A percentile compares a stretch with the other conserved stretches of the same genome.
These are phyloP conservation scores for Huntiella abstrusa DNA, from an alignment of 2,329 filamentous ascomycete species.

Conservation along the genomic window DNA sequence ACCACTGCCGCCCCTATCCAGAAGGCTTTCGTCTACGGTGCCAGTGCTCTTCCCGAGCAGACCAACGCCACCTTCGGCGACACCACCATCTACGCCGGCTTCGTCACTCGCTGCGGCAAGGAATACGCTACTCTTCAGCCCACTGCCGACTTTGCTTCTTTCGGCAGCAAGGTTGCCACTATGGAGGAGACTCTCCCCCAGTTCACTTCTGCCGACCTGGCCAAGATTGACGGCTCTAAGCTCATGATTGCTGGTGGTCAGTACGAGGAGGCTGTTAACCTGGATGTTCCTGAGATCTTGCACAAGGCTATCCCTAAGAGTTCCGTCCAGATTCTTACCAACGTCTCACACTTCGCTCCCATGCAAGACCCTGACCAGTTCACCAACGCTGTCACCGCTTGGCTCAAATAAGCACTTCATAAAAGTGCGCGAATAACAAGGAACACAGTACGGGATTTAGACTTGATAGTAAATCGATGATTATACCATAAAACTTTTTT, in stretches of 20 bases:
- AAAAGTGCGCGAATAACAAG: not conserved
- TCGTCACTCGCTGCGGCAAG: slow-evolving; percentile 18
- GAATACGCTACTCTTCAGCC: slow-evolving; percentile 22
- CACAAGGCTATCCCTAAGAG: slow-evolving; percentile 21
- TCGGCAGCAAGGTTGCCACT: slow-evolving; percentile 20
- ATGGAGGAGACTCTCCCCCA: slow-evolving; percentile 21
- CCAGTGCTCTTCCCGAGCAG: slow-evolving; percentile 17
- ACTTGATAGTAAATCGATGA: not conserved
- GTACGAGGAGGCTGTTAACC: slow-evolving; percentile 23
- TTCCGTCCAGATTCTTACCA: slow-evolving; percentile 18
- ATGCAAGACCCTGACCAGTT: slow-evolving; percentile 22
- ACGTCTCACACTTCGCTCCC: slow-evolving; percentile 25
- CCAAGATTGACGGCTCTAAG: slow-evolving; percentile 16
- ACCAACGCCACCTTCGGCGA: slow-evolving; percentile 19
- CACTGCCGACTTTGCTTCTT: slow-evolving; percentile 19
- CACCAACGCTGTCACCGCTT: slow-evolving; percentile 17
- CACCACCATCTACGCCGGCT: slow-evolving; percentile 18
- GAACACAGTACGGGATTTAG: not conserved
- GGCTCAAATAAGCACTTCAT: slow-evolving; percentile 12
- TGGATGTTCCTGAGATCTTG: slow-evolving; percentile 19
- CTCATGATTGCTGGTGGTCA: slow-evolving; percentile 18
- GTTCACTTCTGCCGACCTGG: slow-evolving; percentile 16
- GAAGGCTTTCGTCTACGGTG: slow-evolving; percentile 24
- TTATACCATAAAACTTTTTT: not conserved
- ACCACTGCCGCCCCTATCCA: slow-evolving; percentile 17